phyloP scores from a whole-genome alignment of 73 alveolate species.

The Paramecium octaurelia region DNA sequence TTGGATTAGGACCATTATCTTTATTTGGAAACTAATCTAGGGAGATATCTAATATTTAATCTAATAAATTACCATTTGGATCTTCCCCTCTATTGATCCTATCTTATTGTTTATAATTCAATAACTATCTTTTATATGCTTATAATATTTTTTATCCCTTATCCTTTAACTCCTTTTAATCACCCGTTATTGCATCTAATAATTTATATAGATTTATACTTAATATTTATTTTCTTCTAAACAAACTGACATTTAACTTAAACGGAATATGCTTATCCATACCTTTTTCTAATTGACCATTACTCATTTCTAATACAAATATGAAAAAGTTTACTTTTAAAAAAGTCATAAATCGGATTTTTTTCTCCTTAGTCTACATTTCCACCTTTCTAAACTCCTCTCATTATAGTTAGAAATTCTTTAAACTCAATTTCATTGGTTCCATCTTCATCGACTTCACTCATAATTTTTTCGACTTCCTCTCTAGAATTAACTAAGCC shows the following conservation, averaged over 20 bases:
- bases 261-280: conserved; percentile 67
- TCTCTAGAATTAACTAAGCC: conserved; percentile 88
- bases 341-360: conserved; percentile 66
- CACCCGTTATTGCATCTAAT: conserved; percentile 60
- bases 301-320: conserved; percentile 53
- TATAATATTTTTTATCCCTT: conserved; percentile 58
- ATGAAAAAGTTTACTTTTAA: conserved; percentile 58
- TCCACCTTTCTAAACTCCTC: conserved; percentile 74
- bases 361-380: conserved; percentile 54
- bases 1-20: conserved; percentile 62
- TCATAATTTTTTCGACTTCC: conserved; percentile 80
- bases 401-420: conserved; percentile 87
- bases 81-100: conserved; percentile 55
- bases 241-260: conserved; percentile 63
- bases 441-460: conserved; percentile 88
- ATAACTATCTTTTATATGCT: conserved; percentile 53
- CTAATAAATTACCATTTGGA: conserved; percentile 53
- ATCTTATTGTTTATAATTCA: conserved; percentile 53
- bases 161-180: conserved; percentile 48
- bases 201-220: not conserved
- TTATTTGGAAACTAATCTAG: conserved; percentile 55
- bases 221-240: conserved; percentile 67
- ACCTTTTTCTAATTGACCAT: conserved; percentile 53
- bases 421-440: conserved; percentile 86
- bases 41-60: conserved; percentile 5